phyloP scores from a whole-genome alignment of 345 rosid species.

The Eucalyptus microcorys region DNA sequence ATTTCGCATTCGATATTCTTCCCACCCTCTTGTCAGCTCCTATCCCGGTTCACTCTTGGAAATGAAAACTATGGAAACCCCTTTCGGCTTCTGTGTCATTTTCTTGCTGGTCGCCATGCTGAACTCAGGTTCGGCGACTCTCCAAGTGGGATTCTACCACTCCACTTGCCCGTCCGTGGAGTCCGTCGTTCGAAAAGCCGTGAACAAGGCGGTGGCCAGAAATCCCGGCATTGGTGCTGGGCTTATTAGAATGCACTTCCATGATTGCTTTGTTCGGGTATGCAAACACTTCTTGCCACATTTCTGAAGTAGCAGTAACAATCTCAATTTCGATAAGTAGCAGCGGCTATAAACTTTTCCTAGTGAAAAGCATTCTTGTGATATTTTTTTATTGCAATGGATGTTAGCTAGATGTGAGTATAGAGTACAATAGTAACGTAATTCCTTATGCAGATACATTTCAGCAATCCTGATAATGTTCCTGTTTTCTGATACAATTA shows the following conservation, averaged over 20 bases:
- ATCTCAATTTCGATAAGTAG: not conserved
- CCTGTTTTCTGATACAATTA: not conserved
- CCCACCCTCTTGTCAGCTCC: not conserved
- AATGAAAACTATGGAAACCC: not conserved
- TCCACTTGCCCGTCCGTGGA: constrained; percentile 4
- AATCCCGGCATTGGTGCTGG: constrained; percentile 3
- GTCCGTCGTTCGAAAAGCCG: not conserved
- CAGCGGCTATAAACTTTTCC: not conserved
- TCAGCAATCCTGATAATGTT: not conserved
- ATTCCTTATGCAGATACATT: not conserved
- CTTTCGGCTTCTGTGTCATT: not conserved
- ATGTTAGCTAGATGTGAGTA: not conserved
- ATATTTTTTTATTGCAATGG: not conserved
- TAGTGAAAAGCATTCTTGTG: not conserved
- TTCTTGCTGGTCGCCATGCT: not conserved
- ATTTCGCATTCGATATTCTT: not conserved
- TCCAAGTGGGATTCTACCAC: not conserved
- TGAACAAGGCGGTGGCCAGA: not conserved
- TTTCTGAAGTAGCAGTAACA: not conserved
- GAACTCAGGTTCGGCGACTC: not conserved
- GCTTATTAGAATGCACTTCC: constrained; percentile 11
- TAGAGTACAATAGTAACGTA: not conserved
- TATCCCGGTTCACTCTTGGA: not conserved
- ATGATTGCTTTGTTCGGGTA: constrained; percentile 7
- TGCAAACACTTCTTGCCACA: not conserved